These are phyloP conservation scores for Ceratonia siliqua DNA, from an alignment of 306 rosid genomes.

Conservation along the genomic window DNA sequence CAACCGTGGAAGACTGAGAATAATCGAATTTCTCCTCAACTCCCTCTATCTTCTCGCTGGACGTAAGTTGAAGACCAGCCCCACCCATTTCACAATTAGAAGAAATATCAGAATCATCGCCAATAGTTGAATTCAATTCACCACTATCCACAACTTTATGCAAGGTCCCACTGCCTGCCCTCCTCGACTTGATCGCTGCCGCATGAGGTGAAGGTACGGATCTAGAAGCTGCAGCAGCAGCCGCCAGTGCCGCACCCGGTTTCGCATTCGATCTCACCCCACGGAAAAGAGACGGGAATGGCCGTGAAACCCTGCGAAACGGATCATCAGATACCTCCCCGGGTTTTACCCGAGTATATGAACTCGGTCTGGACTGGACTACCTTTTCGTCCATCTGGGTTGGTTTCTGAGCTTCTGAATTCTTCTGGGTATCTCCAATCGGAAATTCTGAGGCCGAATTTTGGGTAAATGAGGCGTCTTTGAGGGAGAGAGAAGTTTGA, in stretches of 20 bases:
- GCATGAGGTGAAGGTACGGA: slow-evolving; percentile 83
- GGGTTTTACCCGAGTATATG: slow-evolving; percentile 44
- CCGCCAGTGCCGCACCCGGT: slow-evolving; percentile 95
- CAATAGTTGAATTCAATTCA: slow-evolving; percentile 43
- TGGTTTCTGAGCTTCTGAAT: slow-evolving; percentile 4
- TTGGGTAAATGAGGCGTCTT: slow-evolving; percentile 17
- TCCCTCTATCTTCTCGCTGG: slow-evolving; percentile 31
- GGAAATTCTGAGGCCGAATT: slow-evolving; percentile 28
- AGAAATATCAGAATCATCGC: slow-evolving; percentile 47
- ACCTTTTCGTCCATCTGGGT: slow-evolving; percentile 25
- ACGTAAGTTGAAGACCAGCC: slow-evolving; percentile 1
- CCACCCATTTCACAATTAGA: slow-evolving; percentile 42
- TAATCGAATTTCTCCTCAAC: slow-evolving; percentile 29
- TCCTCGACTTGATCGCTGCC: slow-evolving; percentile 79
- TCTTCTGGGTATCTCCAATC: slow-evolving; percentile 24
- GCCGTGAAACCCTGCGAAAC: slow-evolving; percentile 47
- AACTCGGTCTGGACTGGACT: slow-evolving; percentile 38
- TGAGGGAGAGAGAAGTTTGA: slow-evolving; percentile 11
- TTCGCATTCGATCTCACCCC: slow-evolving; percentile 77
- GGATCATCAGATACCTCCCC: slow-evolving; percentile 48
- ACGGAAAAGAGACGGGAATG: slow-evolving; percentile 64
- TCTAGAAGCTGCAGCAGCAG: slow-evolving; percentile 92
- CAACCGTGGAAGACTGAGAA: slow-evolving; percentile 22
- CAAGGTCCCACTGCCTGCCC: slow-evolving; percentile 43
- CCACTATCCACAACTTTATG: slow-evolving; percentile 37